phyloP scores from a whole-genome alignment of 2,329 filamentous ascomycete species.

The Chaetomiaceae sp. region DNA sequence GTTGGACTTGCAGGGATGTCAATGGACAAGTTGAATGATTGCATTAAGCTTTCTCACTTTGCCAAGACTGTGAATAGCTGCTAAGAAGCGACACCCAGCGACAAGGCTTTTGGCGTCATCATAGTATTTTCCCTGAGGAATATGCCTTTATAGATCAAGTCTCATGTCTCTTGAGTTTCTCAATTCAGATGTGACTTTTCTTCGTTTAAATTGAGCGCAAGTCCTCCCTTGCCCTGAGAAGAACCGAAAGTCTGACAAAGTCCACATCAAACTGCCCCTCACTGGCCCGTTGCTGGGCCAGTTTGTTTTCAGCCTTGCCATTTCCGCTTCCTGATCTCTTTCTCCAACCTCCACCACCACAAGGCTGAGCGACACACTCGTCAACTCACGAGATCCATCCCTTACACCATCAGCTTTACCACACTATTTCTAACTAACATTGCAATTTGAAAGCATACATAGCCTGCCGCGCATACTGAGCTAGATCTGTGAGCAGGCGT shows the following conservation, averaged over 20 bases:
- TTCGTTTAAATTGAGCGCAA: neutral
- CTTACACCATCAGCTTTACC: neutral
- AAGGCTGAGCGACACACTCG: neutral
- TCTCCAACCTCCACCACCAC: constrained; percentile 1
- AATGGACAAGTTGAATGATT: neutral
- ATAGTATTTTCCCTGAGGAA: neutral
- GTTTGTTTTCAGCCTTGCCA: neutral
- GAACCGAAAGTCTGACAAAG: neutral
- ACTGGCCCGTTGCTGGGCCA: constrained; percentile 15
- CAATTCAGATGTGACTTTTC: neutral
- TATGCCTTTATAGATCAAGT: neutral
- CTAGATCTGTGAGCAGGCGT: neutral
- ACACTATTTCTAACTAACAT: neutral
- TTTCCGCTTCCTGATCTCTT: constrained; percentile 7
- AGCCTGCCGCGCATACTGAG: neutral
- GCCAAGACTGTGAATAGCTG: constrained; percentile 26
- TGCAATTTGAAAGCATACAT: neutral
- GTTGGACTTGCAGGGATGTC: neutral
- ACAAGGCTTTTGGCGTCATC: neutral
- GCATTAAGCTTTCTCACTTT: constrained; percentile 14
- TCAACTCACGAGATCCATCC: neutral
- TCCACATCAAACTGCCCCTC: constrained; percentile 22
- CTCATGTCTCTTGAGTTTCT: too few species aligned
- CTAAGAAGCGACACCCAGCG: constrained; percentile 26
- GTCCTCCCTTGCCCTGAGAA: neutral